Evolutionary conservation across 2,329 filamentous ascomycete genomes (phyloP).

Genomic region (Canariomyces notabilis): DNA sequence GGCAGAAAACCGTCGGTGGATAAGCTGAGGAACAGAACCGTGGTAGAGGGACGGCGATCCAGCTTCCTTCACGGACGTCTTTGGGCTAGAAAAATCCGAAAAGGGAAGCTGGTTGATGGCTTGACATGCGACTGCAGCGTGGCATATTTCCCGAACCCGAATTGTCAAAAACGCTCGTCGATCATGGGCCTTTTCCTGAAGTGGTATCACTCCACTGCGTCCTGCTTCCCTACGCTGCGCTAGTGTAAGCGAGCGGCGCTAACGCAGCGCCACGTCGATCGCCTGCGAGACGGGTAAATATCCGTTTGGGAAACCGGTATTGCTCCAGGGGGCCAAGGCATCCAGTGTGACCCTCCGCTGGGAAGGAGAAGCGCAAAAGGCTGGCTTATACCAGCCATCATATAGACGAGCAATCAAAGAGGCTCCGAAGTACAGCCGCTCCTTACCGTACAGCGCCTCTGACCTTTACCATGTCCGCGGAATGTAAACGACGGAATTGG

Average conservation of each 20-base stretch:
- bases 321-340: conserved; percentile 18
- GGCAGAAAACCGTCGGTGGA: background rate
- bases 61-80: conserved; percentile 16
- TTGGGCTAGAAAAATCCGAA: conserved; percentile 15
- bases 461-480: conserved; percentile 16
- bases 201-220: conserved; percentile 17
- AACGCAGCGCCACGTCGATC: conserved; percentile 29
- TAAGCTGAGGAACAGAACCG: background rate
- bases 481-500: background rate
- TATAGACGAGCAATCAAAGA: conserved; percentile 31
- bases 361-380: background rate
- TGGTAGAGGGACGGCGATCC: conserved; percentile 4
- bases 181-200: conserved; percentile 25
- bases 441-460: conserved; percentile 16
- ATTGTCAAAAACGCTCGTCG: conserved; percentile 25
- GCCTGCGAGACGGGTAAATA: conserved; percentile 25
- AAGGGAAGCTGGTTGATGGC: conserved; percentile 24
- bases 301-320: conserved; percentile 25
- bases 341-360: conserved; percentile 17
- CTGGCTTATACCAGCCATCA: conserved; percentile 20
- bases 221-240: conserved; percentile 9
- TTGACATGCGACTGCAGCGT: conserved; percentile 20
- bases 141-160: conserved; percentile 27
- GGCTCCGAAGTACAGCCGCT: conserved; percentile 31
- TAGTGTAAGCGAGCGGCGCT: conserved; percentile 28